A percentile compares a stretch with the other conserved stretches of the same genome.
These are phyloP conservation scores for Lunasporangiospora selenospora DNA, from an alignment of 192 early-diverging fungal species.

Conservation along the genomic window DNA sequence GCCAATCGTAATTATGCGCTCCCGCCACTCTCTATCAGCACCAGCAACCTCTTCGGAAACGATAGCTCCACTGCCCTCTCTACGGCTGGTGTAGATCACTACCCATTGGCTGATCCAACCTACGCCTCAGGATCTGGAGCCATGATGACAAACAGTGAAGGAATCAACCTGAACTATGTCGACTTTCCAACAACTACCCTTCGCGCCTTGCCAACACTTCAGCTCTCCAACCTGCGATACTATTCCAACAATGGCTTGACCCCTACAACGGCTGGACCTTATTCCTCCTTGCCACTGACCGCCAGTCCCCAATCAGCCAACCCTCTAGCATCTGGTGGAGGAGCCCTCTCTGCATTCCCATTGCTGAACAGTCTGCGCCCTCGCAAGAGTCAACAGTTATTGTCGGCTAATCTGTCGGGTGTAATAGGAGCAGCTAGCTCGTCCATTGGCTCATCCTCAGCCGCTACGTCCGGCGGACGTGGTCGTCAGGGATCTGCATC, in stretches of 20 bases:
- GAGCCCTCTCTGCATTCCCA: conserved; percentile 33
- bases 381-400: conserved; percentile 36
- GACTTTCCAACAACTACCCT: conserved; percentile 10
- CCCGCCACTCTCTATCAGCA: conserved; percentile 12
- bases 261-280: too few species aligned
- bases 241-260: too few species aligned
- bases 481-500: too few species aligned
- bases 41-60: too few species aligned
- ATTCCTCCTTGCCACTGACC: conserved; percentile 13
- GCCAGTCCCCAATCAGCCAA: conserved; percentile 15
- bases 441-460: too few species aligned
- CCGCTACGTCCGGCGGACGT: too few species aligned
- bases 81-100: not conserved
- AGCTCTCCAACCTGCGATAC: conserved; percentile 5
- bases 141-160: conserved; percentile 29
- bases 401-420: conserved; percentile 1
- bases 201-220: conserved; percentile 22
- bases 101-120: not conserved
- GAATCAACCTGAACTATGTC: conserved; percentile 34
- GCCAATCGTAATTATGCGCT: conserved; percentile 34
- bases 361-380: conserved; percentile 35
- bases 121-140: not conserved
- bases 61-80: conserved; percentile 3
- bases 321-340: conserved; percentile 2
- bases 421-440: too few species aligned